Conservation (phyloP, 305 asterid species). For the Fraxinus sp. region DNA sequence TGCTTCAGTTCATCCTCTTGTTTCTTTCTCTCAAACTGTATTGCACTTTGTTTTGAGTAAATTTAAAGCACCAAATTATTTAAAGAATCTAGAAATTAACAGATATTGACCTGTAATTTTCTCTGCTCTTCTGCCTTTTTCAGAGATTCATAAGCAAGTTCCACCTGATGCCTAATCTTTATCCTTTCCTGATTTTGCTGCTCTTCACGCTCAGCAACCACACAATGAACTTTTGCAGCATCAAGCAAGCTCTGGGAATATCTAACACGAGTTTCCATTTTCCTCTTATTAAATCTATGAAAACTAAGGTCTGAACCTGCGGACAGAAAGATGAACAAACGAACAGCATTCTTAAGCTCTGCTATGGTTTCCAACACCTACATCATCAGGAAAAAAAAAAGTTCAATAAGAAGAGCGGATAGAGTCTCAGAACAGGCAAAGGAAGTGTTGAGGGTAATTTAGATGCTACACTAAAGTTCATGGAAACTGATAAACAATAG, state of each 20-base stretch:
- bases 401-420: not conserved
- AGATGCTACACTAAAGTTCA: not conserved
- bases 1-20: constrained; percentile 89
- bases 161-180: constrained; percentile 81
- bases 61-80: constrained; percentile 9
- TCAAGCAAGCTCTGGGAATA: constrained; percentile 92
- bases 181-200: constrained; percentile 67
- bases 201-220: constrained; percentile 91
- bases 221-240: constrained; percentile 87
- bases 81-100: not conserved
- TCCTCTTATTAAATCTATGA: constrained; percentile 95
- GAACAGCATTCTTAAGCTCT: constrained; percentile 95
- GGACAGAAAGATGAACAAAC: constrained; percentile 82
- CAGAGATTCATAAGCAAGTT: constrained; percentile 79
- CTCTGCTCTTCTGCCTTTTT: constrained; percentile 87
- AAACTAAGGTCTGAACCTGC: constrained; percentile 74
- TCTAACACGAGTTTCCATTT: constrained; percentile 89
- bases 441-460: not conserved
- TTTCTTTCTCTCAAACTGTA: constrained; percentile 83
- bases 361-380: constrained; percentile 87
- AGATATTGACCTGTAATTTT: constrained; percentile 58
- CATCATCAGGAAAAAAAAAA: not conserved
- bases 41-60: constrained; percentile 19
- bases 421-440: not conserved
- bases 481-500: no score